phyloP scores from a whole-genome alignment of 345 rosid species.

The Kernera saxatilis region DNA sequence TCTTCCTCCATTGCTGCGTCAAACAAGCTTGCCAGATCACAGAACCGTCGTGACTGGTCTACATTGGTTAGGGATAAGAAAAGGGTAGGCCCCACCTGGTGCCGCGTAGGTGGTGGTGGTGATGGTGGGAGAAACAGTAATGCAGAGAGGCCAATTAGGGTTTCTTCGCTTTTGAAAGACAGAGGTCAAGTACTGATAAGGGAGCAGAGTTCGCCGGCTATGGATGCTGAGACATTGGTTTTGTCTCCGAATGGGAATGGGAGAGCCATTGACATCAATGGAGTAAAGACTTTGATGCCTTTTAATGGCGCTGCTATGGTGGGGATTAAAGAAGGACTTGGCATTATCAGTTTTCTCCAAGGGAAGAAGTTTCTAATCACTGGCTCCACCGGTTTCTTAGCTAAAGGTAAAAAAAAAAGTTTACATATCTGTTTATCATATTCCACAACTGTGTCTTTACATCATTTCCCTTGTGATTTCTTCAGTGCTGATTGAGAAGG shows the following conservation, averaged over 20 bases:
- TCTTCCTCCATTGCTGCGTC: constrained; percentile 32
- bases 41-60: constrained; percentile 23
- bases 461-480: not conserved
- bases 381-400: constrained; percentile 94
- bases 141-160: constrained; percentile 26
- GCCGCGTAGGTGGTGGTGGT: constrained; percentile 52
- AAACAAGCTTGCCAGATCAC: constrained; percentile 19
- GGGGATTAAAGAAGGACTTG: constrained; percentile 73
- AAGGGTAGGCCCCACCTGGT: constrained; percentile 32
- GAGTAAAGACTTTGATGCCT: constrained; percentile 53
- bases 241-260: constrained; percentile 51
- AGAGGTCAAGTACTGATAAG: constrained; percentile 36
- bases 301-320: constrained; percentile 38
- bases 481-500: constrained; percentile 86
- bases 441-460: not conserved
- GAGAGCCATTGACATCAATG: constrained; percentile 38
- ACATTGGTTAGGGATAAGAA: constrained; percentile 29
- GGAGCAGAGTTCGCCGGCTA: constrained; percentile 37
- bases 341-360: constrained; percentile 73
- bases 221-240: constrained; percentile 57
- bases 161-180: constrained; percentile 50
- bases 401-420: constrained; percentile 49
- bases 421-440: not conserved
- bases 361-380: constrained; percentile 72
- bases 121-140: constrained; percentile 28